Evolutionary conservation across 2,329 filamentous ascomycete genomes (phyloP).

Genomic region (Elsinoe necatrix): DNA sequence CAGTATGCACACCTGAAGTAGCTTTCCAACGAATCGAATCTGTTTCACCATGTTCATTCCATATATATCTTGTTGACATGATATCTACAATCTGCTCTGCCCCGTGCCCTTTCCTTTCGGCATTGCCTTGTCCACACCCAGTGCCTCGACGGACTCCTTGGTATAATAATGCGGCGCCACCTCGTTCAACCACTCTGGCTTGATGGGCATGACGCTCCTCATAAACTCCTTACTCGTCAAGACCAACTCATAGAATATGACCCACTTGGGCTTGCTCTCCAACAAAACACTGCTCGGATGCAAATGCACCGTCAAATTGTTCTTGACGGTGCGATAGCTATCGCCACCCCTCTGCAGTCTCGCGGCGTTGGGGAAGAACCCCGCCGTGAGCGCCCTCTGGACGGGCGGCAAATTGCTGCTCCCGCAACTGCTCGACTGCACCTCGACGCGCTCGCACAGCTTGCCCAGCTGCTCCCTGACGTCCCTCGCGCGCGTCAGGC

Average conservation of each 20-base stretch:
- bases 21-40: not conserved
- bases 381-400: conserved; percentile 77
- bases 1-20: not conserved
- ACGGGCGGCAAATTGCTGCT: conserved; percentile 67
- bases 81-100: conserved; percentile 21
- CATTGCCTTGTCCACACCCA: conserved; percentile 69
- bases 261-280: conserved; percentile 72
- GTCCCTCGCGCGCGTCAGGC: conserved; percentile 79
- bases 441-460: conserved; percentile 87
- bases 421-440: conserved; percentile 59
- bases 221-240: conserved; percentile 88
- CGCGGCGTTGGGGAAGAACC: conserved; percentile 91
- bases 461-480: conserved; percentile 88
- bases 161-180: conserved; percentile 93
- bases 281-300: conserved; percentile 80
- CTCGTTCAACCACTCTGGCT: conserved; percentile 77
- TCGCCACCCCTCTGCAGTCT: conserved; percentile 75
- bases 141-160: conserved; percentile 73
- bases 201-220: conserved; percentile 75
- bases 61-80: not conserved
- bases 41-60: not conserved
- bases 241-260: conserved; percentile 79
- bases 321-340: conserved; percentile 86
- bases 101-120: conserved; percentile 48
- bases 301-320: conserved; percentile 78